Base-by-base conservation (phyloP, 805 yeast genomes). In the Tetrapisispora namnaoensis region DNA sequence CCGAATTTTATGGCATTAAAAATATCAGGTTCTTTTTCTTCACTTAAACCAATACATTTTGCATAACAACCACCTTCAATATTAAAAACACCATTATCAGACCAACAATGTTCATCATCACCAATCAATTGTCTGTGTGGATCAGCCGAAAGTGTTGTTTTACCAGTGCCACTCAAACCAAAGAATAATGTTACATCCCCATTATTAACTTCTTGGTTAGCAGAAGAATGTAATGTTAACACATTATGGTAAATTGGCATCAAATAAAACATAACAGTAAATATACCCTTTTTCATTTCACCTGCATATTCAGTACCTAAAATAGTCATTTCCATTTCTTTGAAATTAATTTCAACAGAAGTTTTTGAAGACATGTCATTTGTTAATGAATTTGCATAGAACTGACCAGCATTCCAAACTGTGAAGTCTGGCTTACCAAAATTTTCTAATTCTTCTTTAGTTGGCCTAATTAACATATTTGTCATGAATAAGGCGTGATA, bases 31-130 rank as follows among this genome's bases (percentile, higher is more conserved):
- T 91, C 99, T 73, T 85, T 91, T 72, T 87, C 97, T 55, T 76
- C 83, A 46, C 87, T 74, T 56, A 91, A 77, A 63, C 87, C 96
- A 56, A 91, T 76, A 75, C 97, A 90, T 74, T 91, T 91, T 63
- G 98, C 98, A 76, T 91, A 91, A 77, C 99, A 91, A 57, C 99
- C 99, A 71, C 99, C 99, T 76, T 91, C 99, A 63, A 91, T 90
- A 80, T 93, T 93, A 83, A 91, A 91, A 51, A 91, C 97, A 74
- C 99, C 99, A 59, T 85, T 76, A 71, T 91, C 95, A 18, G 97
- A 86, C 99, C 99, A 91, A 76, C 98, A 91, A 76, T 91, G 99
- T 75, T 91, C 99, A 68, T 91, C 99, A 70, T 91, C 99, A 69
- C 99, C 99, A 66, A 91, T 91, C 68, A 91, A 79, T 68, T 78